Evolutionary conservation across 2,329 filamentous ascomycete genomes (phyloP).

Genomic region (Corinectria fuckeliana): DNA sequence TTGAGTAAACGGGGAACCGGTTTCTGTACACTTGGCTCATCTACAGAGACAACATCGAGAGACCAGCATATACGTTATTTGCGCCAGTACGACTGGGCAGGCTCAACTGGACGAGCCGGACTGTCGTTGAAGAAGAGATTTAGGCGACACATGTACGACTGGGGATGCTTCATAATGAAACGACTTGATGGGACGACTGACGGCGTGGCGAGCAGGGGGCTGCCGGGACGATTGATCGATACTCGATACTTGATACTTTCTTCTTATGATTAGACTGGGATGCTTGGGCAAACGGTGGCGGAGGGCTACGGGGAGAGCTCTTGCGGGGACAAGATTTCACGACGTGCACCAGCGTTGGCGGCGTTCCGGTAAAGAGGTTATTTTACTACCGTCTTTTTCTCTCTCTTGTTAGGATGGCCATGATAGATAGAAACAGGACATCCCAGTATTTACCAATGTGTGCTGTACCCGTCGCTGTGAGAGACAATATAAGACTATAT

Average conservation of each 20-base stretch:
- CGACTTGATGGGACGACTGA: constrained; percentile 27
- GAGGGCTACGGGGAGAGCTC: constrained; percentile 22
- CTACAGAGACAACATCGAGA: not conserved
- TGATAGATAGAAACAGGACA: constrained; percentile 28
- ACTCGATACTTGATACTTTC: constrained; percentile 9
- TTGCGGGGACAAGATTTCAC: constrained; percentile 9
- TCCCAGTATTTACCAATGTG: not conserved
- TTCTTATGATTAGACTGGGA: constrained; percentile 30
- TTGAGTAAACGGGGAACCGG: not conserved
- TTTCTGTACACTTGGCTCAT: not conserved
- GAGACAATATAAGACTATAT: too few relatives aligned
- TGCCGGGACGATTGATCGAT: constrained; percentile 22
- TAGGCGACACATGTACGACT: constrained; percentile 22
- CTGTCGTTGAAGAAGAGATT: not conserved
- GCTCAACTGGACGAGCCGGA: constrained; percentile 4
- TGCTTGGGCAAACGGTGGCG: constrained; percentile 30
- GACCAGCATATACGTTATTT: not conserved
- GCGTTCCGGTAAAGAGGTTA: constrained; percentile 30
- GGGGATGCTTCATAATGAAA: constrained; percentile 24
- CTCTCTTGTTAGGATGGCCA: constrained; percentile 1
- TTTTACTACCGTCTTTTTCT: not conserved
- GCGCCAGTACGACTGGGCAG: not conserved
- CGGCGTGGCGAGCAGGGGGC: constrained; percentile 31
- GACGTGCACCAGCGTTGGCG: constrained; percentile 32
- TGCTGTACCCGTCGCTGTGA: not conserved